Conservation (phyloP, 768 basidiomycete species). For the Tylopilus felleus region DNA sequence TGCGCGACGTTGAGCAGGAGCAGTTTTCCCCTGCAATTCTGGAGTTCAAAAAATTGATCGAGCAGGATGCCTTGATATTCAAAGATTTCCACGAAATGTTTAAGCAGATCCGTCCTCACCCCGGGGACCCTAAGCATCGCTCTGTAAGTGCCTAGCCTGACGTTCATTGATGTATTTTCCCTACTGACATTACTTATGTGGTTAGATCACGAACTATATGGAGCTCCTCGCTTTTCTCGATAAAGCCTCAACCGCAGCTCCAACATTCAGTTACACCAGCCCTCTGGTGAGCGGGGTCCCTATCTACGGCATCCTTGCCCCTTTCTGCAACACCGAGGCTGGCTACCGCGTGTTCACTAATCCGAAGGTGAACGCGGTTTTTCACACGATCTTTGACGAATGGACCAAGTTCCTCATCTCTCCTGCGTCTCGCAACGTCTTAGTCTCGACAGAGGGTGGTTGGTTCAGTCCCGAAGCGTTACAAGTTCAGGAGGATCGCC, state of each 20-base stretch:
- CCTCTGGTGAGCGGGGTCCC: slow-evolving; percentile 26
- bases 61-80: slow-evolving; percentile 15
- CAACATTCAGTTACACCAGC: slow-evolving; percentile 15
- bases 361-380: slow-evolving; percentile 41
- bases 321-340: slow-evolving; percentile 22
- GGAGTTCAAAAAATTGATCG: slow-evolving; percentile 8
- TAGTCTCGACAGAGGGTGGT: slow-evolving; percentile 36
- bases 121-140: background rate
- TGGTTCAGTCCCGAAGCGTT: slow-evolving; percentile 47
- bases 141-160: slow-evolving; percentile 1
- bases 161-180: background rate
- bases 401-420: slow-evolving; percentile 50
- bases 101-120: slow-evolving; percentile 9
- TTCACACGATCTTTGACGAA: slow-evolving; percentile 47
- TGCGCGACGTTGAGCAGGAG: too few species aligned
- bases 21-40: too few species aligned
- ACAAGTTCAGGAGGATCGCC: slow-evolving; percentile 7
- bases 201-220: slow-evolving; percentile 2
- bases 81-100: slow-evolving; percentile 25
- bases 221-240: slow-evolving; percentile 12
- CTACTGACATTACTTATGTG: background rate
- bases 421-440: slow-evolving; percentile 40
- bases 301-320: slow-evolving; percentile 21
- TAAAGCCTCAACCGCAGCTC: slow-evolving; percentile 13
- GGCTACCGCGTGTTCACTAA: slow-evolving; percentile 25